These are phyloP conservation scores for Allium fistulosum DNA, from an alignment of 106 monocot species.

Conservation along the genomic window DNA sequence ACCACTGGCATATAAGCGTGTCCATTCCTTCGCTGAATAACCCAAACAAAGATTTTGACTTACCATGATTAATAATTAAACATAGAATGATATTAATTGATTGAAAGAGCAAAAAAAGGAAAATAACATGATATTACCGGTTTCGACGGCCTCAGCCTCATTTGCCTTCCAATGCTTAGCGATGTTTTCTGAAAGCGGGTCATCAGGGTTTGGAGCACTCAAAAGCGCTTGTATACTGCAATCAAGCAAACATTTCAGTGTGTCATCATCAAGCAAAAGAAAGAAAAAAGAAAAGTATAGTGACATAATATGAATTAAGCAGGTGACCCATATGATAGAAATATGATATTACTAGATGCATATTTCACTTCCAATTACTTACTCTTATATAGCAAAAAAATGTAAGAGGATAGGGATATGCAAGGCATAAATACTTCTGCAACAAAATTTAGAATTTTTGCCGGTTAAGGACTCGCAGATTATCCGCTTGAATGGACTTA, in stretches of 20 bases:
- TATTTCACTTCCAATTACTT: too few relatives aligned
- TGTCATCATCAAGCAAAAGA: background rate
- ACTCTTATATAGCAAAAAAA: too few relatives aligned
- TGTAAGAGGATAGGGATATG: too few relatives aligned
- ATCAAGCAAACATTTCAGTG: background rate
- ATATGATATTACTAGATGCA: too few relatives aligned
- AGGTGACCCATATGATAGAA: too few relatives aligned
- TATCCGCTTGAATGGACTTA: too few relatives aligned
- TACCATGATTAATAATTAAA: background rate
- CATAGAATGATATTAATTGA: background rate
- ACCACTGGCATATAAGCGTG: slow-evolving; percentile 75
- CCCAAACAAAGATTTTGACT: slow-evolving; percentile 3
- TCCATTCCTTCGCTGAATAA: slow-evolving; percentile 87
- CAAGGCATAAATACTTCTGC: too few relatives aligned
- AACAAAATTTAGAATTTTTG: too few relatives aligned
- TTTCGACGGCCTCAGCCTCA: slow-evolving; percentile 93
- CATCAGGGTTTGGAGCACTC: slow-evolving; percentile 97
- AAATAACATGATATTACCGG: slow-evolving; percentile 34
- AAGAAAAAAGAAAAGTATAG: background rate
- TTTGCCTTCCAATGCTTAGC: slow-evolving; percentile 97
- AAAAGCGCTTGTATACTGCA: slow-evolving; percentile 87
- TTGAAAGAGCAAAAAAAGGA: background rate
- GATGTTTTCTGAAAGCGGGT: slow-evolving; percentile 91
- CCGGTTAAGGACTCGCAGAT: too few relatives aligned
- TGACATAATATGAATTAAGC: too few relatives aligned